Base-by-base conservation (phyloP, 1,284 basidiomycete species). In the Puccinia brachypodii region DNA sequence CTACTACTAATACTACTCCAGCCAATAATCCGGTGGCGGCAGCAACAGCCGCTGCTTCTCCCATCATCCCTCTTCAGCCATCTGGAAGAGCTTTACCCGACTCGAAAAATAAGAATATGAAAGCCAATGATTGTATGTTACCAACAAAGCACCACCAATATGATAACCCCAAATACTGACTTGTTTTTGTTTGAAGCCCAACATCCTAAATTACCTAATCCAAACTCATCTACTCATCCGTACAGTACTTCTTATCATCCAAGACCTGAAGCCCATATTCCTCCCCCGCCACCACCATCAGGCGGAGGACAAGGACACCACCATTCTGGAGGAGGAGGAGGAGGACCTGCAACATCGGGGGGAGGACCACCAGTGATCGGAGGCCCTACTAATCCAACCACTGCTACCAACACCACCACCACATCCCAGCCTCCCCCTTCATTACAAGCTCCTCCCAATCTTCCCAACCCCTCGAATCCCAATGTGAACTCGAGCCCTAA, bases 161-260 rank as follows among this genome's bases (percentile, higher is more conserved):
- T 68, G 7, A n/a, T 28, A 2, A 19, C 4, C 19, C 19, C 25
- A 9, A 19, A 31, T 11, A 66, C 22, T 11, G 38, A 16, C 11
- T 31, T n/a, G 33, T 60, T 71, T 74, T 56, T 53, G 11, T 36
- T 11, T 2, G 1, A 58, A 80, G 78, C 72, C 19, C 71, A 60
- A 68, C 73, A 81, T 31, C 68, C 79, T 1, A 81, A 81, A 53
- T 42, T 74, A 36, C 31, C 68, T 28, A 71, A 50, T 25, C 60
- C 40, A 25, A 42, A 25, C n/a, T 16, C 72, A 9, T 53, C 78
- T n/a, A n/a, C n/a, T n/a, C 79, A 81, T 66, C 25, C 69, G 6
- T 81, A 81, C 68, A 60, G 13, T n/a, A 81, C 36, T n/a, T 56
- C 79, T 22, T 81, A 81, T 44, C 79, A 81, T 73, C 33, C 69